A percentile compares a stretch with the other conserved stretches of the same genome.
Evolutionary conservation across 805 yeast species (phyloP).

Genomic region (Ogataea sp.): DNA sequence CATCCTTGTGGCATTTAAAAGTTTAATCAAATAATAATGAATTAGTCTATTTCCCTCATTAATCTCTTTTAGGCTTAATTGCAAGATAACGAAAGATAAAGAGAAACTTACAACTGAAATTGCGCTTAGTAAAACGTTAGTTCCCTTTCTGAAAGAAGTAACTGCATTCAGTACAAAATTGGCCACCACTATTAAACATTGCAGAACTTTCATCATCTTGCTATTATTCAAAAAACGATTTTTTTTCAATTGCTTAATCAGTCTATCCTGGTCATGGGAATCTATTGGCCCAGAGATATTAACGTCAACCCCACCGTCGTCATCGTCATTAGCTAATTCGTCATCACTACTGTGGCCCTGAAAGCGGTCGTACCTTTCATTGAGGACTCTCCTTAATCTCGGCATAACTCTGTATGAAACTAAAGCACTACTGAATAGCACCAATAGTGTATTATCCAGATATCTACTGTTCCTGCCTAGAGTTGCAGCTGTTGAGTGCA

Average conservation of each 20-base stretch:
- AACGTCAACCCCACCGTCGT: slow-evolving; percentile 7
- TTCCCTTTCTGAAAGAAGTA: slow-evolving; percentile 19
- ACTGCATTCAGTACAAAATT: slow-evolving; percentile 18
- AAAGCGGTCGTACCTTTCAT: slow-evolving; percentile 16
- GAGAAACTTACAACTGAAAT: slow-evolving; percentile 17
- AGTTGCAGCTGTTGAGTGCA: too few species aligned
- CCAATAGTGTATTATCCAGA: too few species aligned
- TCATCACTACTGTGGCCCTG: too few species aligned
- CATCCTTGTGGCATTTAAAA: neutral
- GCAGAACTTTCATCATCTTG: neutral
- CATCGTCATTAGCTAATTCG: neutral
- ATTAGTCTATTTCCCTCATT: neutral
- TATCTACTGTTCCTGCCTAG: too few species aligned
- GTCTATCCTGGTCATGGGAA: slow-evolving; percentile 12
- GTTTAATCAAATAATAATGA: neutral
- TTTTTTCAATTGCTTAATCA: slow-evolving; percentile 10
- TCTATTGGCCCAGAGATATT: slow-evolving; percentile 14
- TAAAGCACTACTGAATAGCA: too few species aligned
- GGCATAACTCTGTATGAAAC: slow-evolving; percentile 23
- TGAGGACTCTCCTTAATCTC: slow-evolving; percentile 18
- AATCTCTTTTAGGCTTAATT: neutral
- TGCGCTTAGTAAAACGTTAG: neutral
- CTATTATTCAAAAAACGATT: slow-evolving; percentile 2
- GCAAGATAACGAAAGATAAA: slow-evolving; percentile 15
- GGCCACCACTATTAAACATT: slow-evolving; percentile 6